A percentile compares a stretch with the other conserved stretches of the same genome.
phyloP scores from a whole-genome alignment of 805 yeast species.

The Nakazawaea populi region DNA sequence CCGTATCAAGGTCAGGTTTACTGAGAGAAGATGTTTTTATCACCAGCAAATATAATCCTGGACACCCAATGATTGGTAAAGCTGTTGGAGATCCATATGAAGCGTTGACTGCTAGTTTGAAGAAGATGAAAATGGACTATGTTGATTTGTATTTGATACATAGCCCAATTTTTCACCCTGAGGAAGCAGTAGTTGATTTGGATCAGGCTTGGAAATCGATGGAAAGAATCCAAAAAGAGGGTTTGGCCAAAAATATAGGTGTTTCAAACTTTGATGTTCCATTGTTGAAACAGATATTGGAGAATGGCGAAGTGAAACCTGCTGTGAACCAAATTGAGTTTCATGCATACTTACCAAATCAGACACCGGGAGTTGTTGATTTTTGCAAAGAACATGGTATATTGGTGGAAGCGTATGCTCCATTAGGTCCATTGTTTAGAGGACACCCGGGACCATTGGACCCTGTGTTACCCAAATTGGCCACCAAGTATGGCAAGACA shows the following conservation, averaged over 20 bases:
- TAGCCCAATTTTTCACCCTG: conserved; percentile 31
- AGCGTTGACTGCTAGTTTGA: conserved; percentile 32
- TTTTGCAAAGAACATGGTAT: conserved; percentile 29
- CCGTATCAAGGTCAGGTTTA: conserved; percentile 32
- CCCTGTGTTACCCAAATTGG: conserved; percentile 24
- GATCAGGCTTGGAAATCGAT: conserved; percentile 42
- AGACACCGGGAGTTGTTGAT: conserved; percentile 44
- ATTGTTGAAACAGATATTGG: conserved; percentile 37
- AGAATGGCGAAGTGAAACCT: conserved; percentile 37
- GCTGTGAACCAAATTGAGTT: conserved; percentile 60
- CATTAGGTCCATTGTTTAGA: conserved; percentile 37
- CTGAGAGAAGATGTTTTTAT: conserved; percentile 44
- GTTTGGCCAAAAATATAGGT: conserved; percentile 52
- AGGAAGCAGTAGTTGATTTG: conserved; percentile 27
- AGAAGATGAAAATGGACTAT: conserved; percentile 34
- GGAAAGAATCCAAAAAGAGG: conserved; percentile 44
- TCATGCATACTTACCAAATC: conserved; percentile 57
- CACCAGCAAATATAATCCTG: conserved; percentile 46
- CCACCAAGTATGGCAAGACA: conserved; percentile 30
- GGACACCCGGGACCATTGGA: conserved; percentile 24
- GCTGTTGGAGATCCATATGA: conserved; percentile 32
- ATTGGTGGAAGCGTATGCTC: conserved; percentile 38
- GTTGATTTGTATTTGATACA: conserved; percentile 51
- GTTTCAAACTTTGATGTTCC: conserved; percentile 53
- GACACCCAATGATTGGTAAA: conserved; percentile 15